phyloP scores from a whole-genome alignment of 2,329 filamentous ascomycete species.

The Albifimbria verrucaria region DNA sequence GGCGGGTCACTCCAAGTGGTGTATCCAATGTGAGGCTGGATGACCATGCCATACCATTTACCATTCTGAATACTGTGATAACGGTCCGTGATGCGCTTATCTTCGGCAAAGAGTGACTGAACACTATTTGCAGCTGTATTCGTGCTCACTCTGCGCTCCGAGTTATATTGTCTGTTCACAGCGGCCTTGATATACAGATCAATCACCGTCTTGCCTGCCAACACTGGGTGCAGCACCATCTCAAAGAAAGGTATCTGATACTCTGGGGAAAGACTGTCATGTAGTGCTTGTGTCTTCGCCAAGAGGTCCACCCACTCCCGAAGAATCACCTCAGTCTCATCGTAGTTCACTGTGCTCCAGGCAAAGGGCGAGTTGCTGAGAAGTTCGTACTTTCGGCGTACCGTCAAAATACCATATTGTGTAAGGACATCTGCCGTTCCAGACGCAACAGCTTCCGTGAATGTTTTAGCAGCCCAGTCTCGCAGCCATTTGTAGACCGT shows the following conservation, averaged over 20 bases:
- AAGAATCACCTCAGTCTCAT: conserved; percentile 52
- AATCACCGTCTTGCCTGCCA: conserved; percentile 49
- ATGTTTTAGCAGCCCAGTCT: conserved; percentile 45
- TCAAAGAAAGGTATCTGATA: conserved; percentile 51
- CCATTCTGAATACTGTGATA: conserved; percentile 39
- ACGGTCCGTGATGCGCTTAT: conserved; percentile 36
- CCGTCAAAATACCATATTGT: conserved; percentile 36
- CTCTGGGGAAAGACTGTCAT: conserved; percentile 36
- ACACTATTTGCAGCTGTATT: conserved; percentile 26
- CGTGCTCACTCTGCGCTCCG: conserved; percentile 42
- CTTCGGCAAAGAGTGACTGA: conserved; percentile 39
- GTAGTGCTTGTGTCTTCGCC: conserved; percentile 38
- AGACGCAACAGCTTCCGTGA: conserved; percentile 39
- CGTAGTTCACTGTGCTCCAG: conserved; percentile 55
- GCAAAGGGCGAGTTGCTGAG: conserved; percentile 26
- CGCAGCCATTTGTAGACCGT: conserved; percentile 44
- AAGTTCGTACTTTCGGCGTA: conserved; percentile 33
- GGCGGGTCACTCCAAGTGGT: conserved; percentile 49
- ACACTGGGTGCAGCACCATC: conserved; percentile 52
- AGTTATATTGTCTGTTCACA: conserved; percentile 41
- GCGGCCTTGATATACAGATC: conserved; percentile 45
- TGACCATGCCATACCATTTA: conserved; percentile 40
- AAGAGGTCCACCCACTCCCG: conserved; percentile 47
- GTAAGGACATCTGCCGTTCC: conserved; percentile 45
- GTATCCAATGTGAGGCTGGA: conserved; percentile 46